These are phyloP conservation scores for Phialophora macrospora DNA, from an alignment of 2,329 filamentous ascomycete genomes.

Conservation along the genomic window DNA sequence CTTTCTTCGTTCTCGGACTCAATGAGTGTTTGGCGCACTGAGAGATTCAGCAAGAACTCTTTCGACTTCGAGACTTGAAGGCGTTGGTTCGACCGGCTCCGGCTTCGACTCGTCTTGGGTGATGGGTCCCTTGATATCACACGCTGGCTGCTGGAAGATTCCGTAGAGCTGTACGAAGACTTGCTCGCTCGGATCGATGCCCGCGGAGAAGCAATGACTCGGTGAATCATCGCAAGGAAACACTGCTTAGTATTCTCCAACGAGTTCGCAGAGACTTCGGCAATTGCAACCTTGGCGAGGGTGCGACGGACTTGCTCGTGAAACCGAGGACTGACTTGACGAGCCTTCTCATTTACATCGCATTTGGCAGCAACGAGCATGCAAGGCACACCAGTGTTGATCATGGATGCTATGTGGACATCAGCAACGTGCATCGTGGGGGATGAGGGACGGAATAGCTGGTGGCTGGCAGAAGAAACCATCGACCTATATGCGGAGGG, in stretches of 20 bases:
- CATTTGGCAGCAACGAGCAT: slow-evolving; percentile 89
- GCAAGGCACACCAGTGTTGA: slow-evolving; percentile 59
- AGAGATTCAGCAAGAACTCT: slow-evolving; percentile 34
- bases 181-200: slow-evolving; percentile 24
- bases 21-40: slow-evolving; percentile 30
- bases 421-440: not conserved
- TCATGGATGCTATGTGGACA: slow-evolving; percentile 31
- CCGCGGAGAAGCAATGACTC: slow-evolving; percentile 69
- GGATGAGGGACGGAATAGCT: not conserved
- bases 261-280: slow-evolving; percentile 72
- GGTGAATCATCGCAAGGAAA: slow-evolving; percentile 74
- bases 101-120: slow-evolving; percentile 32
- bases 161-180: slow-evolving; percentile 19
- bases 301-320: slow-evolving; percentile 67
- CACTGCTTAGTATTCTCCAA: slow-evolving; percentile 76
- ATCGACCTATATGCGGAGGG: not conserved
- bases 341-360: slow-evolving; percentile 72
- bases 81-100: slow-evolving; percentile 33
- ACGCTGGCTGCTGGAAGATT: slow-evolving; percentile 20
- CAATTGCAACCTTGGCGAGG: slow-evolving; percentile 71
- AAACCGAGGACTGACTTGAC: slow-evolving; percentile 71
- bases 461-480: not conserved
- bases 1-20: slow-evolving; percentile 37
- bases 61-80: slow-evolving; percentile 34
- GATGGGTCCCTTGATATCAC: slow-evolving; percentile 28